Base-by-base conservation (phyloP, 345 rosid species). In the Odontarrhena argentea region DNA sequence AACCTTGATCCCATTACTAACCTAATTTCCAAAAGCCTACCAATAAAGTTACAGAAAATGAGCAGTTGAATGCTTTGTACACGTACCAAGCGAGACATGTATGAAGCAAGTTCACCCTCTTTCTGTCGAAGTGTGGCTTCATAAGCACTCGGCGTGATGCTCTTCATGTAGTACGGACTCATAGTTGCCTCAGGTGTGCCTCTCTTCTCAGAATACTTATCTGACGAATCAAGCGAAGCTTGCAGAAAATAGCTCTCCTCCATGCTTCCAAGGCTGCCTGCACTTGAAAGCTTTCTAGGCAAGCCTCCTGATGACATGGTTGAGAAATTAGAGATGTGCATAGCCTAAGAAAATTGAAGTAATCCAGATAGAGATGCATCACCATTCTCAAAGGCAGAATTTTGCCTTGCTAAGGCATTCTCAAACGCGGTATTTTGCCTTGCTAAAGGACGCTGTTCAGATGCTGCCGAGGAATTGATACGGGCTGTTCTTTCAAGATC, bases 81-180 rank as follows among this genome's bases (percentile, higher is more conserved):
- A 26, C 77, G 47, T 83, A 95, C 99, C 98, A 95, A 84, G 61
- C 97, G 99, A 63, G 99, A 87, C 88, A 87, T 85, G 76, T 91
- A 95, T 8, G 97, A 91, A 15, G 96, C 90, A 76, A 95, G 89
- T 80, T 95, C 99, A 18, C 99, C 99, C 82, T 95, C 99, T 84
- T 95, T 95, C 80, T 91, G 99, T 55, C 96, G 93, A 78, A 91
- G 96, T 48, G 96, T 81, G 54, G 96, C 80, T 77, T 95, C 98
- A 74, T 87, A 91, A 74, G 96, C 82, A 79, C 89, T 89, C 41
- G 93, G 91, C 63, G 94, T 95, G 83, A 91, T 85, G 83, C 94
- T 91, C 84, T 87, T 95, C 92, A 91, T 81, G 78, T 80, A 86
- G 84, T 82, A 88, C 6, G 96, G 87, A 82, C 85, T 89, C 79